phyloP scores from a whole-genome alignment of 2,329 filamentous ascomycete species.

The Ceratocystis smalleyi region DNA sequence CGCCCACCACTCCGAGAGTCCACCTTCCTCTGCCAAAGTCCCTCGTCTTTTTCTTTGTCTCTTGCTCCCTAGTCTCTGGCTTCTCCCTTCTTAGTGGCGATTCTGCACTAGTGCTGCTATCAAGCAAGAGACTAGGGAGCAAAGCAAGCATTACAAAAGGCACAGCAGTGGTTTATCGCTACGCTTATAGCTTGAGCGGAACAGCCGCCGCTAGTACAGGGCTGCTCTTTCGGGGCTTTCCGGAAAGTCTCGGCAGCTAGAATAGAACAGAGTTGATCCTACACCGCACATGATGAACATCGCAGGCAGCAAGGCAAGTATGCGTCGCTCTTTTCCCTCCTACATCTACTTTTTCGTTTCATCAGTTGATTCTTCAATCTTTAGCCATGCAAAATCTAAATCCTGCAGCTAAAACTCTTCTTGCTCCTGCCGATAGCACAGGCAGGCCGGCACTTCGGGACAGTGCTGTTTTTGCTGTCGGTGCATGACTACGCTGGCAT shows the following conservation, averaged over 20 bases:
- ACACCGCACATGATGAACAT: too few species aligned
- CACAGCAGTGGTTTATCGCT: neutral
- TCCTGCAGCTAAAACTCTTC: too few species aligned
- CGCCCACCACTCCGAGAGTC: neutral
- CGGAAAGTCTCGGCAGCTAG: neutral
- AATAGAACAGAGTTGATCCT: neutral
- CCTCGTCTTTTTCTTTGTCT: too few species aligned
- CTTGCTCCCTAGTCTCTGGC: neutral
- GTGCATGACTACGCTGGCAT: too few species aligned
- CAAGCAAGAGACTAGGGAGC: neutral
- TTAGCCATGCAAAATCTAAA: too few species aligned
- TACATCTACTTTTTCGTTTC: too few species aligned
- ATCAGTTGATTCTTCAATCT: too few species aligned
- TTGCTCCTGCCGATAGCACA: too few species aligned
- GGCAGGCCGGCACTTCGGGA: too few species aligned
- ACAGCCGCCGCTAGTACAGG: neutral
- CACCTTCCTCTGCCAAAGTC: neutral
- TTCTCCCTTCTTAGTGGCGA: neutral
- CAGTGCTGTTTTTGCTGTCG: too few species aligned
- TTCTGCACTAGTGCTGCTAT: neutral
- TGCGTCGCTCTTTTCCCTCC: too few species aligned
- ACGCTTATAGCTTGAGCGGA: neutral
- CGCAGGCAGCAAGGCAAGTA: too few species aligned
- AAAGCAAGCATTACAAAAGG: neutral
- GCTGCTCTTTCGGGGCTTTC: neutral